A percentile compares a stretch with the other conserved stretches of the same genome.
Conservation (phyloP, 177 flowering plant species). For the Vitis hybrid region DNA sequence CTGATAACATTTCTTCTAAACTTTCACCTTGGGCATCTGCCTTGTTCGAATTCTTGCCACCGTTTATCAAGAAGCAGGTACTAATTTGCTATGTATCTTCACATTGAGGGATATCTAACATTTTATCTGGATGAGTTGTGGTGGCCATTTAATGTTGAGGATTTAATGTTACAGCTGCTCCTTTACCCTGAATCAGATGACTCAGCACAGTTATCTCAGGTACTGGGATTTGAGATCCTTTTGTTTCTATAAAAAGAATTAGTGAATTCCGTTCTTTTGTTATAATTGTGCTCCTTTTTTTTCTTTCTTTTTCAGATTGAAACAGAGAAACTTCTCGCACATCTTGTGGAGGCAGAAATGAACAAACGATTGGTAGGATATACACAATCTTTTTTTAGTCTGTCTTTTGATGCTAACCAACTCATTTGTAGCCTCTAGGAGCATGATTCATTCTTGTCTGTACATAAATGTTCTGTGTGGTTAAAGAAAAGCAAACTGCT, state of each 20-base stretch:
- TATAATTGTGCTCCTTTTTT: not conserved
- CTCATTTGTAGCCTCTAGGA: not conserved
- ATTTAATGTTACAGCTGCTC: slow-evolving; percentile 61
- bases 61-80: slow-evolving; percentile 92
- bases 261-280: not conserved
- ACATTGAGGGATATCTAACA: not conserved
- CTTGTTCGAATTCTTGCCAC: slow-evolving; percentile 89
- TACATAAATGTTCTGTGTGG: not conserved
- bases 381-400: not conserved
- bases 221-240: slow-evolving; percentile 22
- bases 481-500: not conserved
- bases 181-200: slow-evolving; percentile 96
- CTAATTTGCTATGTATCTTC: not conserved
- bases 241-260: not conserved
- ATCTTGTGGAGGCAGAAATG: slow-evolving; percentile 94
- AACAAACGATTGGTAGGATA: slow-evolving; percentile 71
- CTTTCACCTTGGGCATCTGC: slow-evolving; percentile 99
- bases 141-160: slow-evolving; percentile 7
- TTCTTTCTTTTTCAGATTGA: slow-evolving; percentile 63
- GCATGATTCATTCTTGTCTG: not conserved
- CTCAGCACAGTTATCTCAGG: slow-evolving; percentile 98
- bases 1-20: slow-evolving; percentile 75
- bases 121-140: slow-evolving; percentile 1
- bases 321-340: slow-evolving; percentile 94
- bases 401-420: not conserved